Percentiles rank a stretch among this genome's conserved stretches.
Conservation (phyloP, 2,329 filamentous ascomycete genomes). For the Nigrospora sphaerica region DNA sequence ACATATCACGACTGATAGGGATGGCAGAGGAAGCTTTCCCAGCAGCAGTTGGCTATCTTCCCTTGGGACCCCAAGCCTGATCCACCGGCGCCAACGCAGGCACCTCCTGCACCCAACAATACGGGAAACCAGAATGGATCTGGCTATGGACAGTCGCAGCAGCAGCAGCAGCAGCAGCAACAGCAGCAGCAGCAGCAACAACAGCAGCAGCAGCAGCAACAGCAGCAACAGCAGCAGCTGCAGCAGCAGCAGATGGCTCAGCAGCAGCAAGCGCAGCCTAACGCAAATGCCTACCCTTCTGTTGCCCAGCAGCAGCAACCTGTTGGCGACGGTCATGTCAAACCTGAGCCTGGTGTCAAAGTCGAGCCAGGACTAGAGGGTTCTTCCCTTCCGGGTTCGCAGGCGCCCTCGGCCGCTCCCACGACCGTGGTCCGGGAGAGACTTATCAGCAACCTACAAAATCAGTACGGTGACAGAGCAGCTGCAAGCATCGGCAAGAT, state of each 20-base stretch:
- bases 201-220: constrained; percentile 12
- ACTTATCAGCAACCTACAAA: constrained; percentile 49
- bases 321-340: constrained; percentile 26
- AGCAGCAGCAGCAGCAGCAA: constrained; percentile 10
- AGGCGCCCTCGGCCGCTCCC: too few species aligned
- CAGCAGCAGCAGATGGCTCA: constrained; percentile 15
- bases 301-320: constrained; percentile 10
- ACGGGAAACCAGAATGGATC: too few species aligned
- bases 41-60: constrained; percentile 77
- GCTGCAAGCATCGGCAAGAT: constrained; percentile 60
- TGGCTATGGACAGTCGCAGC: constrained; percentile 6
- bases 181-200: constrained; percentile 7
- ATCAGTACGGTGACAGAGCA: constrained; percentile 56
- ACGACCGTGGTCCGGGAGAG: constrained; percentile 13
- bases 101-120: constrained; percentile 15
- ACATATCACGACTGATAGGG: constrained; percentile 45
- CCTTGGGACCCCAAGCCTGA: constrained; percentile 91
- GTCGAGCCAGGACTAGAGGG: constrained; percentile 36
- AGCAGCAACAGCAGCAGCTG: constrained; percentile 10
- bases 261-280: constrained; percentile 12
- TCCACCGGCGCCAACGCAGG: constrained; percentile 35
- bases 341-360: constrained; percentile 40
- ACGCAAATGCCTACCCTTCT: constrained; percentile 15
- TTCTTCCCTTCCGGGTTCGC: constrained; percentile 23
- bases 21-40: constrained; percentile 89